phyloP scores from a whole-genome alignment of 176 grass and related monocot species.

The Triticum dicoccoides region DNA sequence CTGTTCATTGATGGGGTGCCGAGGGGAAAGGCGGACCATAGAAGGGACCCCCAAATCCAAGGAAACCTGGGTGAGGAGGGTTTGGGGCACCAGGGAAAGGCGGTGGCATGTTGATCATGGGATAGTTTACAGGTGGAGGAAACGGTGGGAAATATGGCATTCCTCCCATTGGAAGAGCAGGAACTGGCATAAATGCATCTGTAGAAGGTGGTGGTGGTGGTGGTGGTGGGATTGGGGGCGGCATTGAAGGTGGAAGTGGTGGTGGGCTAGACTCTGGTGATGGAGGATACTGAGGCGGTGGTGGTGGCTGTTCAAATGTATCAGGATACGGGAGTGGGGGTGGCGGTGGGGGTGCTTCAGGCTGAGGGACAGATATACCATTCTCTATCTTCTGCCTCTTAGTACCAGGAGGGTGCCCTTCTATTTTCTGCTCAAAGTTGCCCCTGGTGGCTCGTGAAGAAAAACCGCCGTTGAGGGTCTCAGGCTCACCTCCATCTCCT shows the following conservation, averaged over 20 bases:
- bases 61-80: constrained; percentile 29
- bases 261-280: constrained; percentile 40
- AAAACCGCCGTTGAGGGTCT: constrained; percentile 35
- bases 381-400: constrained; percentile 50
- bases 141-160: constrained; percentile 35
- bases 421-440: constrained; percentile 28
- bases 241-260: constrained; percentile 13
- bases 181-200: constrained; percentile 29
- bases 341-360: constrained; percentile 29
- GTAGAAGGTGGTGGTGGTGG: constrained; percentile 9
- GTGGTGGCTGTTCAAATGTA: constrained; percentile 41
- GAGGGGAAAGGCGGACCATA: constrained; percentile 40
- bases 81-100: constrained; percentile 32
- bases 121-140: constrained; percentile 33
- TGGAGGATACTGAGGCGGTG: constrained; percentile 39
- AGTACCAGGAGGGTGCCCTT: constrained; percentile 21
- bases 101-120: constrained; percentile 24
- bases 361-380: constrained; percentile 20
- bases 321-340: constrained; percentile 47
- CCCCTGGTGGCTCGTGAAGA: constrained; percentile 48
- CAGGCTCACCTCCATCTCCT: constrained; percentile 24
- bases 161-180: constrained; percentile 32
- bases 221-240: constrained; percentile 15
- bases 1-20: constrained; percentile 36
- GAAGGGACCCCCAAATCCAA: constrained; percentile 23